phyloP scores from a whole-genome alignment of 75 land plant species.

The Azolla pinnata region DNA sequence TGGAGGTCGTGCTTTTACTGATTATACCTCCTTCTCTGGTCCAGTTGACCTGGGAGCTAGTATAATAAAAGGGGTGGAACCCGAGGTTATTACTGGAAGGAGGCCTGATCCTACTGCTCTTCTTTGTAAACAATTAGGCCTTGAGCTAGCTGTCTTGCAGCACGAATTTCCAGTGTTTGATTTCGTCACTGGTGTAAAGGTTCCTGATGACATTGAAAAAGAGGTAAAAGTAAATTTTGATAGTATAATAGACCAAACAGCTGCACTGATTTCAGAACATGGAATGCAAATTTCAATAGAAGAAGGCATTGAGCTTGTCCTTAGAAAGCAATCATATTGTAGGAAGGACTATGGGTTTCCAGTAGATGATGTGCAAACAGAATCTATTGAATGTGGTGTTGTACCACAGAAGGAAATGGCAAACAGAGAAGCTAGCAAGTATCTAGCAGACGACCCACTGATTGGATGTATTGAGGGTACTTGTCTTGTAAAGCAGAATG shows the following conservation, averaged over 20 bases:
- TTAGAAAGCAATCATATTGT: slow-evolving; percentile 37
- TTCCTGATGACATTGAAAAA: slow-evolving; percentile 72
- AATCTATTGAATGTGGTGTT: too few relatives aligned
- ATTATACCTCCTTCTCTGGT: slow-evolving; percentile 69
- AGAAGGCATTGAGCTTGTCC: slow-evolving; percentile 76
- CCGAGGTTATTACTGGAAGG: slow-evolving; percentile 84
- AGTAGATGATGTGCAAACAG: too few relatives aligned
- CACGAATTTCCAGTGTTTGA: slow-evolving; percentile 95
- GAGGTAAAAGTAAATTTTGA: slow-evolving; percentile 81
- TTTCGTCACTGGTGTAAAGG: slow-evolving; percentile 66
- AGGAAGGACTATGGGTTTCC: too few relatives aligned
- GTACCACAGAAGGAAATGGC: neutral
- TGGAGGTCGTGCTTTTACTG: slow-evolving; percentile 91
- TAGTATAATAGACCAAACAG: slow-evolving; percentile 80
- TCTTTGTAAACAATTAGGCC: slow-evolving; percentile 78
- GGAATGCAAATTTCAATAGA: slow-evolving; percentile 82
- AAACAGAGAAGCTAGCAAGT: neutral
- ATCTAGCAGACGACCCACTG: neutral
- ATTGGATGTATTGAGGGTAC: too few relatives aligned
- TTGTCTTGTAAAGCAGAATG: neutral
- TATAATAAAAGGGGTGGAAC: slow-evolving; percentile 92
- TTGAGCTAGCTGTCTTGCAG: slow-evolving; percentile 71
- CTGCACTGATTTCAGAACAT: slow-evolving; percentile 57
- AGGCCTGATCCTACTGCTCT: slow-evolving; percentile 90
- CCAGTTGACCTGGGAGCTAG: slow-evolving; percentile 99